Percentiles rank a stretch among this genome's conserved stretches.
These are phyloP conservation scores for Rosa chinensis DNA, from an alignment of 306 rosid species.

Conservation along the genomic window DNA sequence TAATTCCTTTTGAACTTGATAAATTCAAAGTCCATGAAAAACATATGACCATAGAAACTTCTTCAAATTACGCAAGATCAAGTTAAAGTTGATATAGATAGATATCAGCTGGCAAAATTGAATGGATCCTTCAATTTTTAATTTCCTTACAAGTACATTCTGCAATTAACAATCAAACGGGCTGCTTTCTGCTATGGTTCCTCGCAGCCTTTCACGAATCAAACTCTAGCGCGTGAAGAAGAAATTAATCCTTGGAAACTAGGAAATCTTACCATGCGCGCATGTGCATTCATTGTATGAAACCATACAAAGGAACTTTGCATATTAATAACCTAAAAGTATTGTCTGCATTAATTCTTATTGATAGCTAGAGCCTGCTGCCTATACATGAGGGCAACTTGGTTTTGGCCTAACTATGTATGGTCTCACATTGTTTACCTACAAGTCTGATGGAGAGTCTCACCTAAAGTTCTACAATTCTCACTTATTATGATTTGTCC, in stretches of 20 bases:
- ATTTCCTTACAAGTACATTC: neutral
- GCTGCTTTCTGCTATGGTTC: neutral
- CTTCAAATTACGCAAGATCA: neutral
- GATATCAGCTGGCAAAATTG: neutral
- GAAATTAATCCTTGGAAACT: neutral
- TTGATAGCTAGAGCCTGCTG: neutral
- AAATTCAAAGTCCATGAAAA: neutral
- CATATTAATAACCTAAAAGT: neutral
- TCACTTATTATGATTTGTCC: neutral
- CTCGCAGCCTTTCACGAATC: conserved; percentile 14
- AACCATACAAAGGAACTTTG: neutral
- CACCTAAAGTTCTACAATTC: conserved; percentile 16
- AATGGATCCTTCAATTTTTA: neutral
- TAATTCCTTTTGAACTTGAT: neutral
- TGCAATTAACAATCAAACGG: neutral
- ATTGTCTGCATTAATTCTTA: neutral
- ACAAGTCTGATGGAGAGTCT: conserved; percentile 17
- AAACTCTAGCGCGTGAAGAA: neutral
- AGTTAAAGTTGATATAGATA: neutral
- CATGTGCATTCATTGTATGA: neutral
- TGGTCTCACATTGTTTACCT: conserved; percentile 18
- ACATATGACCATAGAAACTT: conserved; percentile 4
- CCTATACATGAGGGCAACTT: neutral
- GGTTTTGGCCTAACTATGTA: neutral
- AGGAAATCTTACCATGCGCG: neutral